A percentile compares a stretch with the other conserved stretches of the same genome.
phyloP scores from a whole-genome alignment of 139 green algal genomes.

The Limnomonas spitsbergensis region DNA sequence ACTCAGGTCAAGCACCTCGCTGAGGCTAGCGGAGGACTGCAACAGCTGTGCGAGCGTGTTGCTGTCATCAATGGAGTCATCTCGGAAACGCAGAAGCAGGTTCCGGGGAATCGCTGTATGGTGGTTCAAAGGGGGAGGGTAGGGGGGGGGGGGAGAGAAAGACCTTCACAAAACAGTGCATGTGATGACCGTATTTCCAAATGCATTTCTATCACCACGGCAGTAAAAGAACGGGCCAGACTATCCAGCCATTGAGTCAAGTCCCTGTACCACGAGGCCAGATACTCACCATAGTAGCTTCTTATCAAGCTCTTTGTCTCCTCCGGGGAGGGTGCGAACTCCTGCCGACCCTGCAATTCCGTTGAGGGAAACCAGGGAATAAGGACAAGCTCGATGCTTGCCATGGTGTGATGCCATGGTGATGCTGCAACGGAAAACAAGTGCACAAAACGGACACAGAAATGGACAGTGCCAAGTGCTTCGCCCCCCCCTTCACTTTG shows the following conservation, averaged over 20 bases:
- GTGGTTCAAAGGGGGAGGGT: too few species aligned
- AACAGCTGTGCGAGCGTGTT: conserved; percentile 65
- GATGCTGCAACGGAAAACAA: too few species aligned
- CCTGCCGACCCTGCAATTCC: conserved; percentile 46
- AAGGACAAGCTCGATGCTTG: too few species aligned
- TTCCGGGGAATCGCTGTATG: conserved; percentile 71
- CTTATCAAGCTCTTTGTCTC: conserved; percentile 69
- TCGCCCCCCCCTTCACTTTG: too few species aligned
- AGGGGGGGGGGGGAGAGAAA: not conserved
- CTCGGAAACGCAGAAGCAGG: conserved; percentile 82
- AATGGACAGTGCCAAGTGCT: too few species aligned
- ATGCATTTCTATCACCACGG: too few species aligned
- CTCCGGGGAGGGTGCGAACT: conserved; percentile 79
- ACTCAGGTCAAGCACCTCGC: conserved; percentile 64
- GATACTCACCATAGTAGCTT: conserved; percentile 53
- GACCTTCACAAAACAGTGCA: not conserved
- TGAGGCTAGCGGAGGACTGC: conserved; percentile 29
- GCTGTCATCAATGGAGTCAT: conserved; percentile 89
- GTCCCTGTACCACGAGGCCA: not conserved
- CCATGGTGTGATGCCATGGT: too few species aligned
- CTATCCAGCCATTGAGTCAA: too few species aligned
- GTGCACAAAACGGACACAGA: too few species aligned
- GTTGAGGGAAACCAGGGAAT: too few species aligned
- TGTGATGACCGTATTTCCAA: not conserved
- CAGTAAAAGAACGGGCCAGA: too few species aligned